phyloP scores from a whole-genome alignment of 2,329 filamentous ascomycete species.

The Fusarium buharicum region DNA sequence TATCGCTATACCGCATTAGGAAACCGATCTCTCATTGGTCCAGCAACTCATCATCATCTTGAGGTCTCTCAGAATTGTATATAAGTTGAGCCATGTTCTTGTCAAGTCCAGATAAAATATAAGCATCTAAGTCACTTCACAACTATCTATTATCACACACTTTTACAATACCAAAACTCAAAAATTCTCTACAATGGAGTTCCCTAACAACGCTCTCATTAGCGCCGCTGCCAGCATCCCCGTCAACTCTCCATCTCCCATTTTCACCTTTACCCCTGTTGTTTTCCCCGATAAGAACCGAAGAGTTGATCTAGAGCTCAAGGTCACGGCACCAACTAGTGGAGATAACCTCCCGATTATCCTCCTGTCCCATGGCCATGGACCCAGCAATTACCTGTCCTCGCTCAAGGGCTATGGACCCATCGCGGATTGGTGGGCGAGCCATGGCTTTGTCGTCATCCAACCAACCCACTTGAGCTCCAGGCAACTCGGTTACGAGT shows the following conservation, averaged over 20 bases:
- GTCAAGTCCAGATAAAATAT: rapidly evolving
- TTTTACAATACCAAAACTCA: no score
- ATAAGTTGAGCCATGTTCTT: conserved; percentile 21
- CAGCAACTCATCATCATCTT: neutral
- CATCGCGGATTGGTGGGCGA: conserved; percentile 43
- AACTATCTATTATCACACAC: no score
- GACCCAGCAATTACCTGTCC: conserved; percentile 43
- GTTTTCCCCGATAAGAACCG: conserved; percentile 29
- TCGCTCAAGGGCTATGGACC: conserved; percentile 43
- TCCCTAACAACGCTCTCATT: conserved; percentile 36
- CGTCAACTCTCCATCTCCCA: conserved; percentile 26
- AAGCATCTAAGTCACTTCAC: neutral
- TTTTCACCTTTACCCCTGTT: conserved; percentile 42
- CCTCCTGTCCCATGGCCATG: conserved; percentile 45
- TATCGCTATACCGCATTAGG: neutral
- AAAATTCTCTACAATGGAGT: conserved; percentile 35
- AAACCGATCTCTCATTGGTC: conserved; percentile 27
- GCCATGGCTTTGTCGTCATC: conserved; percentile 45
- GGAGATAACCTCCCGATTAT: conserved; percentile 40
- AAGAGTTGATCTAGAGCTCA: conserved; percentile 41
- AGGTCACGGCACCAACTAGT: conserved; percentile 30
- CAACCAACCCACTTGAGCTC: conserved; percentile 46
- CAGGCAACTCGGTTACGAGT: conserved; percentile 14
- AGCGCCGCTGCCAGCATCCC: conserved; percentile 41
- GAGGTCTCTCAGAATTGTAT: neutral